Base-by-base conservation (phyloP, 2,329 filamentous ascomycete genomes). In the Lecanicillium sp. region DNA sequence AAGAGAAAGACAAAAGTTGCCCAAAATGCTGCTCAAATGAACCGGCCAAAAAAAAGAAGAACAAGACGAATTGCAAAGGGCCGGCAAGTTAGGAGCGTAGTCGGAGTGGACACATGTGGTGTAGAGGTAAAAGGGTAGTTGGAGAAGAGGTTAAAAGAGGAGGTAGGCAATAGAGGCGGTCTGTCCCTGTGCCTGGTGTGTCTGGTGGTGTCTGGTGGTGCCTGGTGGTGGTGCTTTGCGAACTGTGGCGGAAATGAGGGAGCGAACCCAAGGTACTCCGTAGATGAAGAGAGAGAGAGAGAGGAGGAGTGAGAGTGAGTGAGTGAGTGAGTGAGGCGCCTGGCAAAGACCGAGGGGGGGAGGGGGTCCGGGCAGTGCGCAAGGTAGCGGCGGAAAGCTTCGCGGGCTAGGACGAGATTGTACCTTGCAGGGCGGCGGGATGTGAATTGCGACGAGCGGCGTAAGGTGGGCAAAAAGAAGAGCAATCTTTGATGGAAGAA, bases 191-290 rank as follows among this genome's bases (percentile, higher is more conserved):
- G n/a, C n/a, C 21, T 38, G 15, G n/a, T 43, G 43, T 24, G 19
- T 12, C 24, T 21, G 38, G 24, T 30, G 15, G 39, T 30, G 39
- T 24, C 21, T 8, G 38, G n/a, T n/a, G n/a, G n/a, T n/a, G n/a
- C n/a, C n/a, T 40, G 38, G n/a, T 39, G 21, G 17, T 33, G 17
- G 29, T 43, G 29, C 29, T 33, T n/a, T 17, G 12, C 24, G 19
- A 44, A 44, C 41, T 19, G 41, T 39, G 35, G 33, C 35, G 43
- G 43, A 46, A 46, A 46, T 38, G 43, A 46, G 20, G 43, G 38
- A 19, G 41, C 33, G 29, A 43, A 30, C n/a, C n/a, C n/a, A n/a
- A n/a, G n/a, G n/a, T n/a, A n/a, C n/a, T n/a, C n/a, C n/a, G n/a
- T n/a, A n/a, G n/a, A n/a, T n/a, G n/a, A n/a, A n/a, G n/a, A n/a